Percentiles rank a stretch among this genome's conserved stretches.
These are phyloP conservation scores for Phytophthora nicotianae DNA, from an alignment of 352 stramenopile species.

Conservation along the genomic window DNA sequence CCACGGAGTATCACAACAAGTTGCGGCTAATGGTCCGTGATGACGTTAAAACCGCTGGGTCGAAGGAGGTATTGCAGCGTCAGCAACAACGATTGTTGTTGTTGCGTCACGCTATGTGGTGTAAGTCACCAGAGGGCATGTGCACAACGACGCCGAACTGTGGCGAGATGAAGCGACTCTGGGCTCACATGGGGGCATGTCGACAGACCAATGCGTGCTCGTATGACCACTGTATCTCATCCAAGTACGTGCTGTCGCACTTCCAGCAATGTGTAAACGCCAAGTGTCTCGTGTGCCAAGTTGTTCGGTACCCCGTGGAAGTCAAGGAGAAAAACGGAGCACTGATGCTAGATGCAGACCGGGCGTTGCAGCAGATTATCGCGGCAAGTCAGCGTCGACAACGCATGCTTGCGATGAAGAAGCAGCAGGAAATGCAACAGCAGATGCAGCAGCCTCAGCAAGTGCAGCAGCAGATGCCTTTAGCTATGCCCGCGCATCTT, in stretches of 20 bases:
- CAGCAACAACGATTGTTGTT: constrained; percentile 98
- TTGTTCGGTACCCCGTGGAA: constrained; percentile 98
- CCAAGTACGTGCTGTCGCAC: constrained; percentile 98
- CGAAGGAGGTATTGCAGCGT: constrained; percentile 96
- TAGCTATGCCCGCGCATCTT: constrained; percentile 39
- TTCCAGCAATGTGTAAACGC: constrained; percentile 98
- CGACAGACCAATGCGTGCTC: constrained; percentile 96
- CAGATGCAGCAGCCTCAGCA: constrained; percentile 33
- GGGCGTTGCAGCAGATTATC: constrained; percentile 82
- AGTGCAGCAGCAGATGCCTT: constrained; percentile 15
- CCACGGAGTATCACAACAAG: constrained; percentile 86
- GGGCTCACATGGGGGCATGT: constrained; percentile 98
- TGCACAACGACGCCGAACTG: constrained; percentile 97
- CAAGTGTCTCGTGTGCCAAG: constrained; percentile 97
- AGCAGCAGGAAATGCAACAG: constrained; percentile 42
- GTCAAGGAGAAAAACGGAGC: constrained; percentile 90
- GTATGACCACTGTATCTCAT: constrained; percentile 98
- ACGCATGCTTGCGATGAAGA: constrained; percentile 49
- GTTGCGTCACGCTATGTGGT: constrained; percentile 98
- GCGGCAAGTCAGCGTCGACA: constrained; percentile 67
- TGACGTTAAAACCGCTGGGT: constrained; percentile 71
- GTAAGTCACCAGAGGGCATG: constrained; percentile 92
- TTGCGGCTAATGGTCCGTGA: constrained; percentile 81
- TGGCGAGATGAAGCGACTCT: constrained; percentile 97
- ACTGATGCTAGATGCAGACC: constrained; percentile 84